Evolutionary conservation across 2,329 filamentous ascomycete genomes (phyloP).

Genomic region (Paraphaeosphaeria sporulosa): DNA sequence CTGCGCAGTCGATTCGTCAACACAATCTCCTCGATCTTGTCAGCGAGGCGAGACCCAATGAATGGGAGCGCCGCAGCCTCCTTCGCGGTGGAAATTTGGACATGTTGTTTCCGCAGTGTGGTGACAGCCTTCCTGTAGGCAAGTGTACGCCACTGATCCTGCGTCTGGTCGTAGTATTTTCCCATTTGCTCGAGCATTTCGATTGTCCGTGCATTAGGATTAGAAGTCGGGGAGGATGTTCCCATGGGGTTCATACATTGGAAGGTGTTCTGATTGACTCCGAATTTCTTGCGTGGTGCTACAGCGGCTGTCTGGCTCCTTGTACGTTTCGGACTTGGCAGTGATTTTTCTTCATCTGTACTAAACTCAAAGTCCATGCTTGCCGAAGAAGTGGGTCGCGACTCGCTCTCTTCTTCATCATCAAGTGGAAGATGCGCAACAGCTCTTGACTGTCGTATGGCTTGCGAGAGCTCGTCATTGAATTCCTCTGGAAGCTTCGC

Average conservation of each 20-base stretch:
- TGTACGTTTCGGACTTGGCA: constrained; percentile 19
- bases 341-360: constrained; percentile 36
- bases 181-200: constrained; percentile 80
- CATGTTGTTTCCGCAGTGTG: constrained; percentile 71
- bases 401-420: constrained; percentile 43
- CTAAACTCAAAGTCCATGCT: constrained; percentile 29
- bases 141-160: constrained; percentile 77
- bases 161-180: constrained; percentile 75
- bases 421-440: constrained; percentile 63
- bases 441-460: constrained; percentile 69
- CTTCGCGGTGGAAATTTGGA: constrained; percentile 70
- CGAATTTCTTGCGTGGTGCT: constrained; percentile 21
- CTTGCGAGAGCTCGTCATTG: constrained; percentile 67
- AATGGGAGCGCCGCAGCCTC: constrained; percentile 73
- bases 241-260: constrained; percentile 67
- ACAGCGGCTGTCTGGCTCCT: constrained; percentile 17
- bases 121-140: constrained; percentile 81
- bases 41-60: constrained; percentile 76
- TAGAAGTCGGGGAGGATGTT: constrained; percentile 54
- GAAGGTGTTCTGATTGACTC: constrained; percentile 54
- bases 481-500: constrained; percentile 13
- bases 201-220: constrained; percentile 80
- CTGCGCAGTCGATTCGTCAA: constrained; percentile 74
- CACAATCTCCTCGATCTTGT: constrained; percentile 90
- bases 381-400: constrained; percentile 34